phyloP scores from a whole-genome alignment of 1,284 basidiomycete genomes.

The Serendipita sp. region DNA sequence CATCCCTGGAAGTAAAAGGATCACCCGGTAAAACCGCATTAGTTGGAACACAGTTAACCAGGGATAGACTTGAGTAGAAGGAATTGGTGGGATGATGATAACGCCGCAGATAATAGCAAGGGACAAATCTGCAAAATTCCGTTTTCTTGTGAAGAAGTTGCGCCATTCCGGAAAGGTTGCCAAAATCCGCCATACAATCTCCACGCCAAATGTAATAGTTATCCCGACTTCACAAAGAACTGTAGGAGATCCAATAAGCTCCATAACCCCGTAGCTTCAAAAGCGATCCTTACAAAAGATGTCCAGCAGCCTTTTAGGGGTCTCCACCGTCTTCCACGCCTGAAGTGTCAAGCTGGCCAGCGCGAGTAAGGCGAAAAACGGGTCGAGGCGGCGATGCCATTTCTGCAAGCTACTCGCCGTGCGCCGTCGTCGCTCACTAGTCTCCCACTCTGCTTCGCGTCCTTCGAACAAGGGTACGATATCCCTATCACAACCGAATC shows the following conservation, averaged over 20 bases:
- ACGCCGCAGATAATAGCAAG: conserved; percentile 69
- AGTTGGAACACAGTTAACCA: conserved; percentile 92
- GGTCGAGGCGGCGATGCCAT: conserved; percentile 47
- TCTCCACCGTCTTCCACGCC: conserved; percentile 54
- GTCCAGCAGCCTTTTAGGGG: conserved; percentile 30
- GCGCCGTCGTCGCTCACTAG: conserved; percentile 27
- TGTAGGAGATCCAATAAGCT: conserved; percentile 18
- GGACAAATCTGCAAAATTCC: conserved; percentile 69
- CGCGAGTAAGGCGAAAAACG: conserved; percentile 69
- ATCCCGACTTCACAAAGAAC: conserved; percentile 65
- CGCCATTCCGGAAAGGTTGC: conserved; percentile 74
- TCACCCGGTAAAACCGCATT: conserved; percentile 84
- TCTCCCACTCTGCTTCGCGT: conserved; percentile 42
- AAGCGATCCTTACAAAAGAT: conserved; percentile 23
- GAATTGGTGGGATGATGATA: conserved; percentile 77
- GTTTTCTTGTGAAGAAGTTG: conserved; percentile 47
- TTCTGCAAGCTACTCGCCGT: conserved; percentile 12
- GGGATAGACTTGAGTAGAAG: conserved; percentile 51
- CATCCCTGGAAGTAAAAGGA: conserved; percentile 80
- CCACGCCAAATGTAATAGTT: conserved; percentile 76
- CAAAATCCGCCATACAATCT: conserved; percentile 68
- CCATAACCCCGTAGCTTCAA: background rate
- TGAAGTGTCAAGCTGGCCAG: conserved; percentile 63
- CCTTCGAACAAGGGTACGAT: conserved; percentile 22
- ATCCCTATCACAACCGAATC: conserved; percentile 8